Evolutionary conservation across 257 asterid species (phyloP).

Genomic region (Nicotiana paniculata): DNA sequence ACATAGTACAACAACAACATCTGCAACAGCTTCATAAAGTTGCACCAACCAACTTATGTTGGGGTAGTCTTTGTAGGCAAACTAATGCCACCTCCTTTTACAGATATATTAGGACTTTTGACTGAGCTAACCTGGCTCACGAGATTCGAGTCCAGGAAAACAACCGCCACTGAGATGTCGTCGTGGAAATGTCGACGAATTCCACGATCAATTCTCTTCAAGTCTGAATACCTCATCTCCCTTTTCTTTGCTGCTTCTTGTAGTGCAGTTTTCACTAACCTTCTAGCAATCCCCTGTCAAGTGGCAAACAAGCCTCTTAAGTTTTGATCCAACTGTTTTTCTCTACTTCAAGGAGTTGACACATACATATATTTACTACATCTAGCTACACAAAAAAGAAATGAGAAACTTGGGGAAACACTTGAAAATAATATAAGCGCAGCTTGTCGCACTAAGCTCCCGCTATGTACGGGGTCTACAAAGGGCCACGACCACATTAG

Average conservation of each 20-base stretch:
- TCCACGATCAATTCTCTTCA: conserved; percentile 82
- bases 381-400: not conserved
- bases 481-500: no score
- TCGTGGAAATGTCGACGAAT: conserved; percentile 91
- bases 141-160: conserved; percentile 64
- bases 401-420: no score
- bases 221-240: conserved; percentile 90
- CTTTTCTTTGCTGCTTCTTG: conserved; percentile 90
- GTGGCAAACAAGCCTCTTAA: not conserved
- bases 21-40: conserved; percentile 24
- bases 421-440: no score
- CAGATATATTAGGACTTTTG: conserved; percentile 45
- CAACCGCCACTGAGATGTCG: conserved; percentile 67
- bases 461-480: no score
- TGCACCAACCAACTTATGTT: conserved; percentile 24
- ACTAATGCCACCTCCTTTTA: conserved; percentile 58
- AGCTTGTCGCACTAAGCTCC: no score
- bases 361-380: not conserved
- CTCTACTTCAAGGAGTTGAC: not conserved
- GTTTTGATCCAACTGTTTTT: not conserved
- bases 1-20: conserved; percentile 23
- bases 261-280: conserved; percentile 68
- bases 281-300: conserved; percentile 75
- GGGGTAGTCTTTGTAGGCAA: conserved; percentile 41
- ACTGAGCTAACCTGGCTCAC: conserved; percentile 65